Conservation (phyloP, 2,329 filamentous ascomycete species). For the Beauveria sp. region DNA sequence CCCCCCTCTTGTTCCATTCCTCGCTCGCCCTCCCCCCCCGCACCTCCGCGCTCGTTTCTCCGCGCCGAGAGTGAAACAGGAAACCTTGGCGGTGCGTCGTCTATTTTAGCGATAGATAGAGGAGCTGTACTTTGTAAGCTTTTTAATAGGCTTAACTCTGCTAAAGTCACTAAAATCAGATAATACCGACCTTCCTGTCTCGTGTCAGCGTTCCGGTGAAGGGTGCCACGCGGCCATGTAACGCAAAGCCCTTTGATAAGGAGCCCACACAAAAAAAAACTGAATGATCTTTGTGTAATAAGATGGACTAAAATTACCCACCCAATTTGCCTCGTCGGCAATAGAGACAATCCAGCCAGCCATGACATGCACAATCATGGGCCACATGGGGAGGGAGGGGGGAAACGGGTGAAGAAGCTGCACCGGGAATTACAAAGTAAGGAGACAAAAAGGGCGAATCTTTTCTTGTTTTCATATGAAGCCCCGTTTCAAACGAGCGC, state of each 20-base stretch:
- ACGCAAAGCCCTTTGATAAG: neutral
- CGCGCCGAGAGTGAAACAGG: neutral
- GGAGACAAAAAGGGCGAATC: neutral
- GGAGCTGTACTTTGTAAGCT: neutral
- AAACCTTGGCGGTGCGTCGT: neutral
- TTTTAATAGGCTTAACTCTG: no score
- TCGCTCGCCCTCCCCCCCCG: neutral
- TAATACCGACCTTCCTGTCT: neutral
- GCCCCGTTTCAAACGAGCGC: neutral
- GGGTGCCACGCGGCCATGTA: neutral
- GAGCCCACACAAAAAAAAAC: neutral
- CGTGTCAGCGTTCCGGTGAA: neutral
- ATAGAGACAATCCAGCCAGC: neutral
- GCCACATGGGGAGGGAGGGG: neutral
- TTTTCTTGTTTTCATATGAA: no score
- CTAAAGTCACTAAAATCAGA: neutral
- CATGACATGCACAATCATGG: neutral
- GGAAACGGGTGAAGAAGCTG: neutral
- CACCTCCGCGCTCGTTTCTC: neutral
- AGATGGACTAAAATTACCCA: neutral
- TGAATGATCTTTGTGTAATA: no score
- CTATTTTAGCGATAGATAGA: neutral
- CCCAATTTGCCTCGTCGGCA: neutral
- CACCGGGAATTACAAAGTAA: neutral
- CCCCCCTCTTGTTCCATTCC: neutral